Evolutionary conservation across 768 basidiomycete genomes (phyloP), one percentile per base, ranked within the genome.

Genomic region (Tulasnella calospora): DNA sequence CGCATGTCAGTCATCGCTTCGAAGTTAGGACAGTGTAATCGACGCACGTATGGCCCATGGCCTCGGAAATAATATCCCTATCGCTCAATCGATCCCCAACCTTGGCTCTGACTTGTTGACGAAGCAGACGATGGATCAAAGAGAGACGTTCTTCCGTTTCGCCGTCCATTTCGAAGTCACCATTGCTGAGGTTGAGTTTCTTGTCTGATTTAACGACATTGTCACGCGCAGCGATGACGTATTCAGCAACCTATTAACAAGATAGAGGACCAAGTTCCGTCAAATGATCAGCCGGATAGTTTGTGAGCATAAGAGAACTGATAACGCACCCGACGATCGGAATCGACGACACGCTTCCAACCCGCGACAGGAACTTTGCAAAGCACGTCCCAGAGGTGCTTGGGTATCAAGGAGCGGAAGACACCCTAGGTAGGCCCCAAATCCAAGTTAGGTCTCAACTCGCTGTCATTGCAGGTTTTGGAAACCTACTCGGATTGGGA

Each of bases 301-400:
- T 21, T 61, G 57, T 7, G 9, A 10, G 57, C 5, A n/a, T 6
- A 35, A 71, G 12, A 35, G 35, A 23, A 61, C 9, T 3, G 33
- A 8, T 4, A 10, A 8, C 71, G 27, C 23, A 77, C 76, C 70
- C 47, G 27, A 30, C 27, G n/a, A 40, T 78, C 77, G 70, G 44
- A 47, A 46, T 78, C 69, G 44, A 78, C 77, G 41, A 78, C 38
- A 17, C n/a, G 40, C 77, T 78, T 70, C 77, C 77, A 78, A 9
- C 67, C 69, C 46, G 30, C 23, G 27, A 78, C 47, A 17, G 77
- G 77, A 8, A 78, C 47, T 38, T 71, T 38, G 41, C 40, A 44
- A 19, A 78, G 33, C 19, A 46, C 36, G 36, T 46, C 70, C 77
- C 77, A 78, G 35, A 78, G 27, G 23, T 30, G 21, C 21, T 33